A percentile compares a stretch with the other conserved stretches of the same genome.
phyloP scores from a whole-genome alignment of 2,329 filamentous ascomycete species.

The Torrubiella hemipterigena region DNA sequence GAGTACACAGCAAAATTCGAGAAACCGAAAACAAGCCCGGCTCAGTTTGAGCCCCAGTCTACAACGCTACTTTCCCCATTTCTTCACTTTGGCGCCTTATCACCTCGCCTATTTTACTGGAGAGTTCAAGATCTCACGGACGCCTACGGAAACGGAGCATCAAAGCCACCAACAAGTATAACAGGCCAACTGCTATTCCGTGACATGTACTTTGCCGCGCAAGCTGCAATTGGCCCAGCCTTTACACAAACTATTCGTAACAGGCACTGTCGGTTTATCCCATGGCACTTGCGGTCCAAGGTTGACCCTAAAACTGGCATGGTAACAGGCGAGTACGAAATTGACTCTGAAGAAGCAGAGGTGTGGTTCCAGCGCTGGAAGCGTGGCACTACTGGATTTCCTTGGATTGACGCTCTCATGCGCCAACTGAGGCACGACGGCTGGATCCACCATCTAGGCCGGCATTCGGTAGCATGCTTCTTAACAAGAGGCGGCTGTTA shows the following conservation, averaged over 20 bases:
- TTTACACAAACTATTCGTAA: constrained; percentile 59
- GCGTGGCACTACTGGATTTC: constrained; percentile 59
- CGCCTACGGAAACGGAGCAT: constrained; percentile 41
- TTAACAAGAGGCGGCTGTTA: constrained; percentile 71
- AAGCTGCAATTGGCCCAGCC: constrained; percentile 51
- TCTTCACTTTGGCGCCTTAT: constrained; percentile 62
- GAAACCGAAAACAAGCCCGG: constrained; percentile 65
- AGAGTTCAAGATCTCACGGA: constrained; percentile 50
- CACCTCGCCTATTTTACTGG: constrained; percentile 64
- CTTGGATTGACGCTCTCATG: constrained; percentile 74
- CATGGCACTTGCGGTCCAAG: constrained; percentile 63
- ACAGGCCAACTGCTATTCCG: constrained; percentile 65
- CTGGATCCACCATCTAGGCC: constrained; percentile 70
- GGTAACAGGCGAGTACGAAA: constrained; percentile 47
- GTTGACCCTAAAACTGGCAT: constrained; percentile 28
- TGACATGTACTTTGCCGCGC: constrained; percentile 75
- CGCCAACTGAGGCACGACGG: constrained; percentile 58
- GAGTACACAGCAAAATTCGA: constrained; percentile 62
- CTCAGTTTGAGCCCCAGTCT: constrained; percentile 59
- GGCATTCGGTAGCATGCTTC: constrained; percentile 70
- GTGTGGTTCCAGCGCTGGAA: constrained; percentile 58
- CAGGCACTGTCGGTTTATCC: constrained; percentile 57
- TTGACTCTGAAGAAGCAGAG: constrained; percentile 52
- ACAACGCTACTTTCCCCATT: constrained; percentile 65
- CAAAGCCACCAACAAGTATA: constrained; percentile 54